Evolutionary conservation across 352 stramenopile species (phyloP), one percentile per base, ranked within the genome.

Genomic region (Globisporangium nagaii): DNA sequence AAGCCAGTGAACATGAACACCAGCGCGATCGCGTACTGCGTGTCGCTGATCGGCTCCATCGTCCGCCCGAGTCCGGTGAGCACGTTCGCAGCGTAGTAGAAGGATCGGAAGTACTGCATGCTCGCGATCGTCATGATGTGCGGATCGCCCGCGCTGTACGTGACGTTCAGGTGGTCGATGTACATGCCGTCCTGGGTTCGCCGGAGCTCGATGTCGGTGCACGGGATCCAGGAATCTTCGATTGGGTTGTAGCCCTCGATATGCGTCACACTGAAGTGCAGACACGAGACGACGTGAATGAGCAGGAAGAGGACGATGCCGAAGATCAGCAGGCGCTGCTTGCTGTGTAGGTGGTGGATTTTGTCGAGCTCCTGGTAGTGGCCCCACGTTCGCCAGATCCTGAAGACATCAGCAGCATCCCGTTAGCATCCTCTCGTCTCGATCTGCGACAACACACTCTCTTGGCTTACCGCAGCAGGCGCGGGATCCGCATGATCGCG

Each of bases 1-100:
- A 81, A 78, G 15, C 71, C 71, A n/a, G 56, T 71, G 13, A 77
- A 58, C 71, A 81, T 81, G 62, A 78, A 72, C 1, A 68, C n/a
- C n/a, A 76, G 55, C 9, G 71, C 71, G 5, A 75, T 57, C 2
- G 41, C 44, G 53, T 73, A 78, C 45, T 81, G 68, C n/a, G 52
- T 36, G 20, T 78, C 58, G 24, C 47, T 70, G 15, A 66, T 52
- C 7, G 70, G 70, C 43, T 80, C 65, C 24, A 77, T 68, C 19
- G 67, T 75, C 28, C 66, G 68, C 4, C 66, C 66, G 6, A 75
- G 48, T 6, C 51, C 66, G 3, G 66, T 63, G 28, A 75, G 53
- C 3, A 75, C 59, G 24, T 75, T 71, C 5, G 66, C 22, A 4
- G 66, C 66, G 37, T 70, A 75, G 49, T 72, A 75, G 4, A 75